Evolutionary conservation across 2,329 filamentous ascomycete species (phyloP).

Genomic region (Diplodia corticola): DNA sequence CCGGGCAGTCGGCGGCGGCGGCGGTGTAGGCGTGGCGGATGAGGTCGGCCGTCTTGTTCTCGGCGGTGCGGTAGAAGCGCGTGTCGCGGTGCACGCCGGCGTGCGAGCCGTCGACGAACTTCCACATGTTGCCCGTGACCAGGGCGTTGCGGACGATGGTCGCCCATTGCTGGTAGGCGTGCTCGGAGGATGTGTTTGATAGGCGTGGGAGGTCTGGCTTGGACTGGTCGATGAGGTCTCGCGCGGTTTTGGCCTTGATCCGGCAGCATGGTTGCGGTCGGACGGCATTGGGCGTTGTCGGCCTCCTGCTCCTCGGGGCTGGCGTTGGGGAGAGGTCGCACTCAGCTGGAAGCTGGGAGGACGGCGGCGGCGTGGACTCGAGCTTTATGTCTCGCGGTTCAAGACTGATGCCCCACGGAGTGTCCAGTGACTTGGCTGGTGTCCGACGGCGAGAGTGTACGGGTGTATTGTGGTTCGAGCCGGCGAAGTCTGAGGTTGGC

Average conservation of each 20-base stretch:
- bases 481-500: not conserved
- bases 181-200: not conserved
- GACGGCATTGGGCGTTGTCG: not conserved
- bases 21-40: slow-evolving; percentile 1
- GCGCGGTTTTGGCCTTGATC: not conserved
- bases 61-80: not conserved
- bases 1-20: not conserved
- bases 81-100: not conserved
- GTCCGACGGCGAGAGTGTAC: not conserved
- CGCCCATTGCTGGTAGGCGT: not conserved
- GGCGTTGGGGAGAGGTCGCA: not conserved
- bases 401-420: not conserved
- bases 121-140: not conserved
- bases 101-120: slow-evolving; percentile 6
- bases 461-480: not conserved
- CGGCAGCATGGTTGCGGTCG: not conserved
- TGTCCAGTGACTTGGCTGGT: not conserved
- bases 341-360: not conserved
- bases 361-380: not conserved
- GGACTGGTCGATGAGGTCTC: not conserved
- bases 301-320: not conserved
- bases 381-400: not conserved
- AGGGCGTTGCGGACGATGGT: slow-evolving; percentile 1
- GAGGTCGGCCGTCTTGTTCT: not conserved
- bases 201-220: not conserved